Conservation (phyloP, 257 asterid genomes). For the Orobanche coerulescens region DNA sequence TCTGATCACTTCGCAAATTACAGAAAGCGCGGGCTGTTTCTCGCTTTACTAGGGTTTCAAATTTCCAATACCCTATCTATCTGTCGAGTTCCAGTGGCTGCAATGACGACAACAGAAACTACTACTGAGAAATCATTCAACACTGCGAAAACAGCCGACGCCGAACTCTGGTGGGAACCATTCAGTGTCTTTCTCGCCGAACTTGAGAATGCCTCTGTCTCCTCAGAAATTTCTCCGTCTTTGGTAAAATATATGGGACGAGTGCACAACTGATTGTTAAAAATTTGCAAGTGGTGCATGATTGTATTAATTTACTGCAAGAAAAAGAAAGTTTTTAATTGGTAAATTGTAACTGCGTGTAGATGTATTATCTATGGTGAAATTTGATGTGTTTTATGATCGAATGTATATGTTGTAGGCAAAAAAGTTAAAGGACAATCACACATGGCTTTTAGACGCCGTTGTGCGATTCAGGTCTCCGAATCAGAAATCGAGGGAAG, state of each 20-base stretch:
- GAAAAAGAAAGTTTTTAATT: not conserved
- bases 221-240: slow-evolving; percentile 46
- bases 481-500: slow-evolving; percentile 68
- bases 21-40: slow-evolving; percentile 30
- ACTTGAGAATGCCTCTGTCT: slow-evolving; percentile 53
- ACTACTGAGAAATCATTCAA: slow-evolving; percentile 25
- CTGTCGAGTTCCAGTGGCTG: slow-evolving; percentile 8
- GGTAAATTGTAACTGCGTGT: not conserved
- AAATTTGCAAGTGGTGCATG: not conserved
- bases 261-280: not conserved
- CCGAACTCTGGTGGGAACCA: slow-evolving; percentile 96
- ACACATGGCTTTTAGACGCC: slow-evolving; percentile 65
- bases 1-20: slow-evolving; percentile 16
- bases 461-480: slow-evolving; percentile 52
- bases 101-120: slow-evolving; percentile 40
- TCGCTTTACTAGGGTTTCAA: slow-evolving; percentile 27
- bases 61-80: not conserved
- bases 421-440: slow-evolving; percentile 64
- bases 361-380: not conserved
- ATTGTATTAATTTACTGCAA: slow-evolving; percentile 4
- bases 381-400: slow-evolving; percentile 14
- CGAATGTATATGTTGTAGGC: slow-evolving; percentile 36
- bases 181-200: slow-evolving; percentile 52
- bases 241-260: slow-evolving; percentile 35
- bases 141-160: slow-evolving; percentile 39